Percentiles rank a stretch among this genome's conserved stretches.
phyloP scores from a whole-genome alignment of 2,329 filamentous ascomycete species.

The Leptoxyphium fumago region DNA sequence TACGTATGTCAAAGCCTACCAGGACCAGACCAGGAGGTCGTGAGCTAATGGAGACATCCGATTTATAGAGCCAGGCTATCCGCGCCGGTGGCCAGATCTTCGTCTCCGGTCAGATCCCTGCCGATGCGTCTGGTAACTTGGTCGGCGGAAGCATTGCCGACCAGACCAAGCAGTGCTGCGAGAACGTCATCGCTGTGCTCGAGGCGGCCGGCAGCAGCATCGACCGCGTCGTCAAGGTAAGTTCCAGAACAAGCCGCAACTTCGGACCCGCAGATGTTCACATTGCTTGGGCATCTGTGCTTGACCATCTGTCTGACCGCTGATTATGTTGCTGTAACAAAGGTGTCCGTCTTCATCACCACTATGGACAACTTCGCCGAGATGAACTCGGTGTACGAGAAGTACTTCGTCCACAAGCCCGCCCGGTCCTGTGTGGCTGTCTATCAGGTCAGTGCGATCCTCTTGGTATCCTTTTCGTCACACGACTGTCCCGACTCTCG shows the following conservation, averaged over 20 bases:
- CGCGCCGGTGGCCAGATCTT: slow-evolving; percentile 54
- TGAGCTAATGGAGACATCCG: background rate
- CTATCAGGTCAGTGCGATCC: slow-evolving; percentile 34
- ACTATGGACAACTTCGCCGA: slow-evolving; percentile 81
- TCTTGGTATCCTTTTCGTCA: too few species aligned
- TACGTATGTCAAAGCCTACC: background rate
- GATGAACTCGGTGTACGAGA: slow-evolving; percentile 76
- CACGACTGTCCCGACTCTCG: too few species aligned
- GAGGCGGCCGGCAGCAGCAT: slow-evolving; percentile 66
- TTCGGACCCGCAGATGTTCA: too few species aligned
- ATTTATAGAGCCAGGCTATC: slow-evolving; percentile 41
- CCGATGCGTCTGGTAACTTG: slow-evolving; percentile 45
- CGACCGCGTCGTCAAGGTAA: slow-evolving; percentile 65
- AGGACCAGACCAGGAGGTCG: background rate
- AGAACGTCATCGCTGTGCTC: slow-evolving; percentile 74
- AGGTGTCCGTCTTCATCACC: slow-evolving; percentile 61
- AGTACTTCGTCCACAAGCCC: slow-evolving; percentile 70
- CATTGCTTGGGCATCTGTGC: too few species aligned
- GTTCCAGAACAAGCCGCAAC: too few species aligned
- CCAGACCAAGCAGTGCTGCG: slow-evolving; percentile 55
- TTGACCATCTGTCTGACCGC: too few species aligned
- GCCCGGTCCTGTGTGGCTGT: slow-evolving; percentile 83
- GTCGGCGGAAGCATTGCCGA: slow-evolving; percentile 51
- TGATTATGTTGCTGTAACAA: background rate
- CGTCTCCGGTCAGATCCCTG: slow-evolving; percentile 64